phyloP scores from a whole-genome alignment of 306 rosid genomes.

The Glycine tomentella region DNA sequence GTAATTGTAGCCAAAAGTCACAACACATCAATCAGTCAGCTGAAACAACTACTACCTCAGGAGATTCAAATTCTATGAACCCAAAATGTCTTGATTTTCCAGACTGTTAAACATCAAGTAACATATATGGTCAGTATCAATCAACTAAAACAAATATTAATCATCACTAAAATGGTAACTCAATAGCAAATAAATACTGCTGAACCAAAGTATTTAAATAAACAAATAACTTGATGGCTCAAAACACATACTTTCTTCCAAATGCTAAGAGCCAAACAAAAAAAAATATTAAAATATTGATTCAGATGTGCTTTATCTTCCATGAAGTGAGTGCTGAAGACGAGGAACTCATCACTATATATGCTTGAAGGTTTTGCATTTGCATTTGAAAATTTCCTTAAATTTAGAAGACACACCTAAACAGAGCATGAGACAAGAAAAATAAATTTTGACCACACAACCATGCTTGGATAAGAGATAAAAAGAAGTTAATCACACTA shows the following conservation, averaged over 20 bases:
- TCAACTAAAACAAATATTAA: slow-evolving; percentile 11
- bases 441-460: no score
- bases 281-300: no score
- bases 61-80: slow-evolving; percentile 81
- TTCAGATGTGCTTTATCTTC: no score
- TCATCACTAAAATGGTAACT: background rate
- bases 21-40: background rate
- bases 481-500: no score
- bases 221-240: slow-evolving; percentile 1
- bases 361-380: slow-evolving; percentile 4
- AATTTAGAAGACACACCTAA: background rate
- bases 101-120: slow-evolving; percentile 54
- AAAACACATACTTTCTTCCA: background rate
- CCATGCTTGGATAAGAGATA: no score
- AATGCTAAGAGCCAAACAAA: no score
- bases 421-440: background rate
- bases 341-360: background rate
- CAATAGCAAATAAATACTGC: no score
- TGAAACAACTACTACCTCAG: slow-evolving; percentile 63
- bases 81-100: slow-evolving; percentile 89
- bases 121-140: background rate
- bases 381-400: background rate
- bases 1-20: background rate
- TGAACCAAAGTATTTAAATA: background rate
- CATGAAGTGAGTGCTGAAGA: no score